Base-by-base conservation (phyloP, 2,329 filamentous ascomycete genomes). In the Fusarium xyrophilum region DNA sequence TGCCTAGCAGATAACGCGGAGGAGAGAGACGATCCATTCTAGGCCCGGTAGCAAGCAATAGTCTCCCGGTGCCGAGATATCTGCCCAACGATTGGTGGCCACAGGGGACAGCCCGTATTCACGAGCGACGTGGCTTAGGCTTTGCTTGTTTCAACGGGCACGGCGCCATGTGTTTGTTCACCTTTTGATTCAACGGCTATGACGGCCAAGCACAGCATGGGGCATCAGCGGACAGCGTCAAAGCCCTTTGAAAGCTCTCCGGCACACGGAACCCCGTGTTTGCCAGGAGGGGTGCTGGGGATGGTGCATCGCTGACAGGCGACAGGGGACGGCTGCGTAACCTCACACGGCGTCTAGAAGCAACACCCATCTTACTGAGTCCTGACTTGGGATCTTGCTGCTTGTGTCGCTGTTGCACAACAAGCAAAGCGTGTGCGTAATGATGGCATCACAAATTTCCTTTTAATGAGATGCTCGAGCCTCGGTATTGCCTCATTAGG, bases 51-150 rank as follows among this genome's bases (percentile, higher is more conserved):
- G 42, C 47, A 70, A 61, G 50, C 55, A 51, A 57, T 54, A 56
- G 55, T 61, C 59, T 67, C 52, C 54, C 32, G 56, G 59, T 63
- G 59, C 56, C 54, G 67, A 56, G 27, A 51, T 56, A 44, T 61
- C 55, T 38, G 63, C 42, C 39, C 43, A 57, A 57, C 59, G 51
- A 70, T 69, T 69, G 67, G 67, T 52, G 52, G 36, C 57, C 42
- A 60, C 47, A 54, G 52, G 63, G 57, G 54, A 47, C 58, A 69
- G 43, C 67, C 67, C 63, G 67, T 67, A 69, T 69, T 67, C 67
- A 70, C 33, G 66, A 43, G 56, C 67, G 56, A 70, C 63, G 63
- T 69, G 67, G 67, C 63, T 68, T 69, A 30, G 48, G 21, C 51
- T 63, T 53, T 42, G 57, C 40, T 52, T 56, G 62, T 65, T 60